phyloP scores from a whole-genome alignment of 805 yeast genomes.

The Schwanniomyces polymorphus region DNA sequence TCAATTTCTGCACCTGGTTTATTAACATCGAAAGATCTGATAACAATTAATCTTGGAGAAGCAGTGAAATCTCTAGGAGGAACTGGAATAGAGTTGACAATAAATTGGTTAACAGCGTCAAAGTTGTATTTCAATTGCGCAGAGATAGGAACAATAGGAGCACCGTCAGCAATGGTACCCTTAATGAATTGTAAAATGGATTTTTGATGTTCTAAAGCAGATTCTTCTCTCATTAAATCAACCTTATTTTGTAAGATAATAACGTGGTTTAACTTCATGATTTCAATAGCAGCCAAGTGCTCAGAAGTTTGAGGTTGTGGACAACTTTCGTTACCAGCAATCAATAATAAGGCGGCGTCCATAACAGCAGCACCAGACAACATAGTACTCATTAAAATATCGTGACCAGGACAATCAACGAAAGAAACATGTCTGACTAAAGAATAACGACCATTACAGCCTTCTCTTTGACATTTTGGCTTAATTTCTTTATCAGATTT shows the following conservation, averaged over 20 bases:
- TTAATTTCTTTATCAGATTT: constrained; percentile 91
- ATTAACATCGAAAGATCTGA: constrained; percentile 97
- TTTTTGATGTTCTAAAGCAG: constrained; percentile 93
- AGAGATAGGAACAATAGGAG: constrained; percentile 97
- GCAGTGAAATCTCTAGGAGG: constrained; percentile 95
- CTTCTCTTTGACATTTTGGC: constrained; percentile 88
- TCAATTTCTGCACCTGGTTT: constrained; percentile 98
- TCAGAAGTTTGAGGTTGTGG: constrained; percentile 99
- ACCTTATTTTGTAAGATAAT: constrained; percentile 97
- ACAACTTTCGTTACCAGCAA: constrained; percentile 98
- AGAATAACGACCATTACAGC: constrained; percentile 85
- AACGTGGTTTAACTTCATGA: constrained; percentile 96
- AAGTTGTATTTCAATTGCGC: constrained; percentile 98
- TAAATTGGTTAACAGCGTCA: constrained; percentile 96
- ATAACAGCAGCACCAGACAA: constrained; percentile 99
- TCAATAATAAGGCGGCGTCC: constrained; percentile 96
- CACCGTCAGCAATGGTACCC: constrained; percentile 99
- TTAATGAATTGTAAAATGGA: constrained; percentile 88
- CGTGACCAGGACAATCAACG: constrained; percentile 99
- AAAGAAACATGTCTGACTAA: constrained; percentile 95
- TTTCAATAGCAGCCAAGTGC: constrained; percentile 98
- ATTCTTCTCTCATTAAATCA: constrained; percentile 96
- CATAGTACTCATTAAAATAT: constrained; percentile 99
- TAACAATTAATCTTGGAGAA: constrained; percentile 92
- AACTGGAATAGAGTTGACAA: constrained; percentile 92